Evolutionary conservation across 176 grass and related monocot species (phyloP).

Genomic region (Carex pumila): DNA sequence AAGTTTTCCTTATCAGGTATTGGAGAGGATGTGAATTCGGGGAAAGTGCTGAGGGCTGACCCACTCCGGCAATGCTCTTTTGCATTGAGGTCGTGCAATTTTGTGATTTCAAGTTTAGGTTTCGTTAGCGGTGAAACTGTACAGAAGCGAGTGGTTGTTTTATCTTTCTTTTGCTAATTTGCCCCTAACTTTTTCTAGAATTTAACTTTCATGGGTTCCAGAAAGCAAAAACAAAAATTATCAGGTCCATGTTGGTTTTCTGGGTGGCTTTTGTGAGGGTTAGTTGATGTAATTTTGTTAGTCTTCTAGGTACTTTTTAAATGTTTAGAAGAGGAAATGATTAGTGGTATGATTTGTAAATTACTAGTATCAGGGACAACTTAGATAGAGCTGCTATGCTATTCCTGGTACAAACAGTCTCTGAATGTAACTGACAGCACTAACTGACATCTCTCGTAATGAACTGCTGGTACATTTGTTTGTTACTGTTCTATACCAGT

Average conservation of each 20-base stretch:
- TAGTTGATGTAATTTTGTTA: background rate
- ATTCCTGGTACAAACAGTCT: no score
- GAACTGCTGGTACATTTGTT: no score
- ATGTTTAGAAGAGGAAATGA: slow-evolving; percentile 23
- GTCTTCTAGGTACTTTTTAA: slow-evolving; percentile 29
- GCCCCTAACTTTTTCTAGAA: background rate
- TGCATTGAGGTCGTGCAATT: background rate
- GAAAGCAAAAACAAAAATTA: background rate
- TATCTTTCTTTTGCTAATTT: background rate
- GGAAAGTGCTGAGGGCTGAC: background rate
- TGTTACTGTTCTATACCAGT: no score
- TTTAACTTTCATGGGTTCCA: background rate
- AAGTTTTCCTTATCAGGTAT: no score
- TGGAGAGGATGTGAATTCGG: no score
- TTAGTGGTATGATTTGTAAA: slow-evolving; percentile 12
- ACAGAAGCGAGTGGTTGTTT: slow-evolving; percentile 20
- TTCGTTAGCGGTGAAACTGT: slow-evolving; percentile 26
- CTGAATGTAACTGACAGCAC: no score
- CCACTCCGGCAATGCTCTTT: background rate
- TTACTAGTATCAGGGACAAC: background rate
- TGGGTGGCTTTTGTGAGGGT: background rate
- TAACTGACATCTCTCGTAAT: no score
- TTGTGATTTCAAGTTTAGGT: slow-evolving; percentile 16
- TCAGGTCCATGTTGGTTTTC: background rate
- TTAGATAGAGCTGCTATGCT: no score